A percentile compares a stretch with the other conserved stretches of the same genome.
phyloP scores from a whole-genome alignment of 345 rosid genomes.

The Cardiospermum halicacabum region DNA sequence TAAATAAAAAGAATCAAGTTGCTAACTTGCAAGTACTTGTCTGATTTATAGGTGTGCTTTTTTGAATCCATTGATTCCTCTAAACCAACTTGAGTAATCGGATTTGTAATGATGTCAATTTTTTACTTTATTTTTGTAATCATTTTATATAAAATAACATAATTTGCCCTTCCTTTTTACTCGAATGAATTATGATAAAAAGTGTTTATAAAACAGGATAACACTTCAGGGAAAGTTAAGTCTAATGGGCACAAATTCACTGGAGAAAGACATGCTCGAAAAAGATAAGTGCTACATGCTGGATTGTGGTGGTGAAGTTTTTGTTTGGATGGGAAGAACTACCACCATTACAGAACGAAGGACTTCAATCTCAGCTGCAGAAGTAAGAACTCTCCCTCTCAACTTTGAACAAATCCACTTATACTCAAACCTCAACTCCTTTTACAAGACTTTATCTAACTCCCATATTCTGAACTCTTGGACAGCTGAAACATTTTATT shows the following conservation, averaged over 20 bases:
- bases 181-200: too few relatives aligned
- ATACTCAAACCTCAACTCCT: neutral
- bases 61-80: neutral
- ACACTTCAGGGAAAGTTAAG: constrained; percentile 47
- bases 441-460: neutral
- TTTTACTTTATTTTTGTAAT: neutral
- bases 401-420: neutral
- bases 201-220: constrained; percentile 45
- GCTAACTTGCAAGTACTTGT: neutral
- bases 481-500: neutral
- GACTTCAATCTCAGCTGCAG: constrained; percentile 59
- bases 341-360: constrained; percentile 63
- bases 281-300: constrained; percentile 72
- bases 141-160: too few relatives aligned
- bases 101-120: neutral
- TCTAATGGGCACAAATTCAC: constrained; percentile 38
- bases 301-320: constrained; percentile 58
- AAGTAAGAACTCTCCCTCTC: constrained; percentile 38
- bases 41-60: neutral
- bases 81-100: neutral
- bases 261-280: constrained; percentile 57
- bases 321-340: constrained; percentile 84
- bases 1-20: neutral
- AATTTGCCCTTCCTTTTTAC: too few relatives aligned
- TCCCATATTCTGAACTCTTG: neutral